These are phyloP conservation scores for Brassica hybrid DNA, from an alignment of 441 rosid species.

Conservation along the genomic window DNA sequence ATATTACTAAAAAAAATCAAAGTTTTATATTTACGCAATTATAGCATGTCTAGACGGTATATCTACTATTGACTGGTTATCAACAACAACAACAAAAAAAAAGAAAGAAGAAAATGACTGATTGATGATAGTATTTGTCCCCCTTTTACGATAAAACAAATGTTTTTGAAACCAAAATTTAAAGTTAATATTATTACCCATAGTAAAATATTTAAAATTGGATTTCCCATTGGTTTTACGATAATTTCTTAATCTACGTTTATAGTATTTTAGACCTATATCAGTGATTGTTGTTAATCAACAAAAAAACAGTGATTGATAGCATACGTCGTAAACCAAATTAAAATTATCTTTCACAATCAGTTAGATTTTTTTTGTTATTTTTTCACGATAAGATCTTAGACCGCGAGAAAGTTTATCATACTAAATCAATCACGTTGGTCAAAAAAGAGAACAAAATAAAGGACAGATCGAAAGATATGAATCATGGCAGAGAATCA, in stretches of 20 bases:
- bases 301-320: conserved; percentile 6
- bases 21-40: not conserved
- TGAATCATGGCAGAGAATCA: conserved; percentile 42
- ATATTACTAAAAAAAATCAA: not conserved
- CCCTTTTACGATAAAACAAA: not conserved
- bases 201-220: not conserved
- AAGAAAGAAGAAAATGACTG: not conserved
- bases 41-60: not conserved
- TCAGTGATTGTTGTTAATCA: not conserved
- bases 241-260: not conserved
- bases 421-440: conserved; percentile 36
- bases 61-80: not conserved
- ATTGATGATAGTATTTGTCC: not conserved
- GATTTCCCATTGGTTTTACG: not conserved
- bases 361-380: not conserved
- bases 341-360: not conserved
- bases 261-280: not conserved
- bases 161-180: not conserved
- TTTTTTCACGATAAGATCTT: not conserved
- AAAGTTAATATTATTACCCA: not conserved
- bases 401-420: conserved; percentile 26
- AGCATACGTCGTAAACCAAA: conserved; percentile 14
- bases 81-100: not conserved
- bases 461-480: conserved; percentile 28
- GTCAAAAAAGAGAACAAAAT: conserved; percentile 5